These are phyloP conservation scores for Conoideocrella luteorostrata DNA, from an alignment of 2,329 filamentous ascomycete genomes.

Conservation along the genomic window DNA sequence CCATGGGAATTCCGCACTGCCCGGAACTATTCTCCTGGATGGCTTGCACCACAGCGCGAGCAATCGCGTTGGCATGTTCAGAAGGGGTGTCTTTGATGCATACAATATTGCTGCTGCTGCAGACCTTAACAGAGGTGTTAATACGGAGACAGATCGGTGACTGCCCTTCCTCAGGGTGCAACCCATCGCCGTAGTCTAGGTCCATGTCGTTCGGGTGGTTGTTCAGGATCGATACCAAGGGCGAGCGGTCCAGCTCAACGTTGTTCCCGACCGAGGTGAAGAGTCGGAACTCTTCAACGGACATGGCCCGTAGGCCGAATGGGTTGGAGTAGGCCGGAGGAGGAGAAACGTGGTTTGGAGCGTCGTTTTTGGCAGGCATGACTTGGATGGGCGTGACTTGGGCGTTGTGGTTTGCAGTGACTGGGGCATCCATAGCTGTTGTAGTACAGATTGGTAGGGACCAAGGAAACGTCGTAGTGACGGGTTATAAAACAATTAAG, in stretches of 20 bases:
- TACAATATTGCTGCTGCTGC: slow-evolving; percentile 42
- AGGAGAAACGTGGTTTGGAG: background rate
- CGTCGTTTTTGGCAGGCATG: background rate
- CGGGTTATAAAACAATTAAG: no score
- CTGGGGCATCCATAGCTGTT: no score
- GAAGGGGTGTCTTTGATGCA: slow-evolving; percentile 33
- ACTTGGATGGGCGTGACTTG: no score
- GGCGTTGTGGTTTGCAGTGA: no score
- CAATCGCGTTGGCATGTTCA: slow-evolving; percentile 34
- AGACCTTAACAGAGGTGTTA: slow-evolving; percentile 40
- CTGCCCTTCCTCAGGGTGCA: slow-evolving; percentile 17
- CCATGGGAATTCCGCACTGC: slow-evolving; percentile 37
- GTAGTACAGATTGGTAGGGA: no score
- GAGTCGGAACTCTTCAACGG: no score
- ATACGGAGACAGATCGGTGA: slow-evolving; percentile 41
- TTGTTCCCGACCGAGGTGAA: no score
- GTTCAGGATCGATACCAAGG: background rate
- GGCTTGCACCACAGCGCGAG: slow-evolving; percentile 37
- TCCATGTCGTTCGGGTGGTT: no score
- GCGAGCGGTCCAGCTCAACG: background rate
- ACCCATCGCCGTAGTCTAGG: slow-evolving; percentile 13
- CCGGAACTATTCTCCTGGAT: slow-evolving; percentile 35
- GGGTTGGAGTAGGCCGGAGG: background rate
- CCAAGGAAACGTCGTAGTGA: no score
- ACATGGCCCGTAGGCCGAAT: no score